These are phyloP conservation scores for Acer negundo DNA, from an alignment of 345 rosid genomes.

Conservation along the genomic window DNA sequence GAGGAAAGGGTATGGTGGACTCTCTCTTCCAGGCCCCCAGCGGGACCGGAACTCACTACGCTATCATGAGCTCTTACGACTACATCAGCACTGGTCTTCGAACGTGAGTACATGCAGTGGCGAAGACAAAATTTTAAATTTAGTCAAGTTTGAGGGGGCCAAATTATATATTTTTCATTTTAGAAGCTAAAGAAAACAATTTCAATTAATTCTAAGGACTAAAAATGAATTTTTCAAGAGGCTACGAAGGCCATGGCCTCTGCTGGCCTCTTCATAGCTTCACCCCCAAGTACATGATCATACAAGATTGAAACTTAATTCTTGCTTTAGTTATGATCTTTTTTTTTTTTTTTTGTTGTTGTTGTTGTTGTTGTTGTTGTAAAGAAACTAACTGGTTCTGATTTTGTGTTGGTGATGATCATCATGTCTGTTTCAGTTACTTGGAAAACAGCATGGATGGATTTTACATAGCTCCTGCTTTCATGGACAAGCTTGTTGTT, in stretches of 20 bases:
- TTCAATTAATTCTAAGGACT: too few species aligned
- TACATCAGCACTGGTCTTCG: constrained; percentile 82
- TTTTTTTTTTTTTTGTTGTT: too few species aligned
- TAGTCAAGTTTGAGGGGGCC: too few species aligned
- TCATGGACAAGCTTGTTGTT: constrained; percentile 98
- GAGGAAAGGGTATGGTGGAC: constrained; percentile 95
- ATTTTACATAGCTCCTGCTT: constrained; percentile 90
- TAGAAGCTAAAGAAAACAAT: too few species aligned
- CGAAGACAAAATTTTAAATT: too few species aligned
- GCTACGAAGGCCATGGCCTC: too few species aligned
- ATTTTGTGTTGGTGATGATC: constrained; percentile 7
- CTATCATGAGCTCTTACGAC: constrained; percentile 80
- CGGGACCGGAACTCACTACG: constrained; percentile 75
- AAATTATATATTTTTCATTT: too few species aligned
- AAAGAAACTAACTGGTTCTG: neutral
- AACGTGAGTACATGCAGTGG: constrained; percentile 42
- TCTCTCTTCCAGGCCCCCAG: constrained; percentile 89
- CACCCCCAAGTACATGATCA: too few species aligned
- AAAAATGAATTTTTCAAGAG: too few species aligned
- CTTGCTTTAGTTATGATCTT: neutral
- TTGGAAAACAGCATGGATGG: constrained; percentile 88
- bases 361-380: too few species aligned
- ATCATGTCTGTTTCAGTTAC: constrained; percentile 41
- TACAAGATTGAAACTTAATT: neutral
- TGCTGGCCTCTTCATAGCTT: too few species aligned